Percentiles rank a stretch among this genome's conserved stretches.
Evolutionary conservation across 2,329 filamentous ascomycete genomes (phyloP).

Genomic region (Botryotinia calthae): DNA sequence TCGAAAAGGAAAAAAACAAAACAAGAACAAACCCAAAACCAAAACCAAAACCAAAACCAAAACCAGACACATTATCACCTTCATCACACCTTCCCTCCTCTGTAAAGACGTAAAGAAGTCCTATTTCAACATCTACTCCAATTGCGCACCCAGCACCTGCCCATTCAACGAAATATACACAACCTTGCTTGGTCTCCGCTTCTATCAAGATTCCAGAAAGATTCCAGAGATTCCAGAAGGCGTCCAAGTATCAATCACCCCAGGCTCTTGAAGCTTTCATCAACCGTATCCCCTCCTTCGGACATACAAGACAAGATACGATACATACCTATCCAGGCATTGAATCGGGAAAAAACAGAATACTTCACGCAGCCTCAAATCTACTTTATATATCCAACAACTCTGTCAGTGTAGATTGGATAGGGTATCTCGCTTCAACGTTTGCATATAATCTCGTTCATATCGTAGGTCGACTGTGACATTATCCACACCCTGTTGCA

Average conservation of each 20-base stretch:
- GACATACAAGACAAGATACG: neutral
- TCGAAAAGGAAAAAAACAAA: neutral
- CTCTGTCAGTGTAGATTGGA: neutral
- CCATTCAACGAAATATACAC: neutral
- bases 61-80: neutral
- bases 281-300: neutral
- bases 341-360: neutral
- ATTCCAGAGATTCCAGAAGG: neutral
- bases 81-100: neutral
- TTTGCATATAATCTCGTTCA: neutral
- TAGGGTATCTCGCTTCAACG: neutral
- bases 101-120: neutral
- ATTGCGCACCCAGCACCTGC: neutral
- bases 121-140: neutral
- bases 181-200: neutral
- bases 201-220: neutral
- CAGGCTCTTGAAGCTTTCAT: neutral
- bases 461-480: neutral
- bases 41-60: neutral
- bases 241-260: neutral
- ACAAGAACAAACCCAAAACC: no score
- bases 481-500: neutral
- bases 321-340: neutral
- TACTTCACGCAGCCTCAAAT: neutral
- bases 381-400: neutral